phyloP scores from a whole-genome alignment of 2,329 filamentous ascomycete species.

The Trichoderma aggressivum region DNA sequence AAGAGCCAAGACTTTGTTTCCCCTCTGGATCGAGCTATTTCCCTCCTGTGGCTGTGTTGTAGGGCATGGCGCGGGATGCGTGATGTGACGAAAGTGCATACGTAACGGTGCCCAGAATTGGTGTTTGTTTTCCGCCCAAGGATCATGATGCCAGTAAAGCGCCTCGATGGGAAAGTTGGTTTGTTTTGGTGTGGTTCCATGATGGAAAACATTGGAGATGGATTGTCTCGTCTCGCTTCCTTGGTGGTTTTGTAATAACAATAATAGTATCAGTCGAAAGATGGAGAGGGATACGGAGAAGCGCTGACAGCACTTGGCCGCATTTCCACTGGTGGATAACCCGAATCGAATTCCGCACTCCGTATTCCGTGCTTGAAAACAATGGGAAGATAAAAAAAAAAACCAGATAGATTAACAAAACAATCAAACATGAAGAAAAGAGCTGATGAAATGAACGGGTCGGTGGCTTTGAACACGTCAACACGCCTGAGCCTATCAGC shows the following conservation, averaged over 20 bases:
- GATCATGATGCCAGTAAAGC: neutral
- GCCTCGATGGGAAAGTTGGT: neutral
- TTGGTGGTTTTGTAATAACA: neutral
- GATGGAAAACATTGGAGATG: neutral
- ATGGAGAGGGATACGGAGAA: neutral
- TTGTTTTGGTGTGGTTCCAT: neutral
- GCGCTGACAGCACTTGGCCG: neutral
- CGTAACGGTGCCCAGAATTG: neutral
- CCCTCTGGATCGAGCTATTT: neutral
- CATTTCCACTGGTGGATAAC: neutral
- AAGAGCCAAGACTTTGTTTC: neutral
- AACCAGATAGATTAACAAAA: neutral
- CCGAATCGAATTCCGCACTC: neutral
- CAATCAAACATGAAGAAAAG: neutral
- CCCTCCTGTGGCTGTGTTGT: neutral
- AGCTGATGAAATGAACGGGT: neutral
- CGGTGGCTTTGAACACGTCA: neutral
- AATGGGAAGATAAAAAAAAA: neutral
- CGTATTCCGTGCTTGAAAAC: neutral
- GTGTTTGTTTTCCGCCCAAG: neutral
- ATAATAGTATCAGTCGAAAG: neutral
- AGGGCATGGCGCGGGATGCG: neutral
- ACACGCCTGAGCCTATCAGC: neutral
- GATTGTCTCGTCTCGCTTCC: neutral
- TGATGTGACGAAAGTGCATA: neutral